Base-by-base conservation (phyloP, 305 asterid species). In the Plantago rigida region DNA sequence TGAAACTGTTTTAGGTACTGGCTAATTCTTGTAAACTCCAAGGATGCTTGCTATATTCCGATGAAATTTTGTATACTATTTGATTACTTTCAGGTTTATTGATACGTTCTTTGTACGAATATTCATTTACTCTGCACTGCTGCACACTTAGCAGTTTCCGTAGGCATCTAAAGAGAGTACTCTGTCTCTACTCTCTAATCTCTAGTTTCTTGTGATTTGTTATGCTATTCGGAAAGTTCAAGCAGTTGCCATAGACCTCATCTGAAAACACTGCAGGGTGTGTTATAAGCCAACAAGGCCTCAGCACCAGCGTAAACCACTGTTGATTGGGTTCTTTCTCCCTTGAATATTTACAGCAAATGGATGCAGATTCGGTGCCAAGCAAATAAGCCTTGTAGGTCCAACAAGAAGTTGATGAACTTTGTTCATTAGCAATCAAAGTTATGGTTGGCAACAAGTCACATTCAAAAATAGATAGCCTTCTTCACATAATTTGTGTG, bases 361-460 rank as follows among this genome's bases (percentile, higher is more conserved):
- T 29, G 59, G 13, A 13, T 54, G 45, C 22, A 28, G 42, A 28
- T 28, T 53, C 19, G 13, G 31, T 4, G 59, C 12, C 39, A 28
- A 26, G 5, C 41, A 52, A 11, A 31, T 10, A 24, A 52, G 26
- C 10, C 42, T 28, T 53, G 44, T 28, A 53, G 59, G 59, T 53
- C 59, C 59, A 54, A 11, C 14, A 54, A n/a, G 13, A 5, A n/a
- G 45, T 7, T 29, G 24, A 15, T 22, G 42, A 11, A 28, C 6
- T 41, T 54, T 54, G 5, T 7, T 51, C 59, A 28, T 29, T 29
- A 29, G 15, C 24, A 41, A 3, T 31, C 39, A 31, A 5, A 31
- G 39, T 54, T 54, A 13, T 54, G 45, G 34, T 29, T 54, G 59
- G 59, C 45, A n/a, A 1, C 3, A 54, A 28, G 45, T 54, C 59